Conservation (phyloP, 345 rosid genomes). For the Aethionema arabicum region DNA sequence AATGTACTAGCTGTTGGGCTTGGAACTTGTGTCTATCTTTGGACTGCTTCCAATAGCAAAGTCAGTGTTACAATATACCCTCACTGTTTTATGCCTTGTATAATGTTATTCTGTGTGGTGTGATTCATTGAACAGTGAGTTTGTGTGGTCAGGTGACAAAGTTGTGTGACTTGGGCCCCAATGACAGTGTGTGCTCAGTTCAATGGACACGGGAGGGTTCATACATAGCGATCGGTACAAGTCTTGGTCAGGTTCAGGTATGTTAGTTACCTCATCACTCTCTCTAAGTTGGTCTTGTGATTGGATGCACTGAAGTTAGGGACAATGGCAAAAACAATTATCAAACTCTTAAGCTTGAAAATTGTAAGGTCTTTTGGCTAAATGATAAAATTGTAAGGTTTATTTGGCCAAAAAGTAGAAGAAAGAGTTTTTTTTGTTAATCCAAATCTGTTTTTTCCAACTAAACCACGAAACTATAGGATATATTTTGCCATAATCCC, state of each 20-base stretch:
- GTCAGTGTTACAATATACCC: slow-evolving; percentile 42
- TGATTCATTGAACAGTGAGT: background rate
- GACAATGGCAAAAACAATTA: no score
- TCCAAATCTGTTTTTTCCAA: no score
- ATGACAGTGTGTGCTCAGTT: slow-evolving; percentile 75
- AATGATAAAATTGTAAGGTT: no score
- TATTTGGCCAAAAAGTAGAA: no score
- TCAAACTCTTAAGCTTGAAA: no score
- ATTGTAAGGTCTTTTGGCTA: no score
- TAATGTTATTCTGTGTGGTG: background rate
- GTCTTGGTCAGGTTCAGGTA: slow-evolving; percentile 94
- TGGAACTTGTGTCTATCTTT: slow-evolving; percentile 93
- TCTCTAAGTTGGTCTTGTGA: background rate
- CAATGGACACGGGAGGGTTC: slow-evolving; percentile 99
- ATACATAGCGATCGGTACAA: slow-evolving; percentile 82
- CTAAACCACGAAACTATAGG: no score
- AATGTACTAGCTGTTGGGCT: slow-evolving; percentile 94
- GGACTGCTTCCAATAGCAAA: slow-evolving; percentile 97
- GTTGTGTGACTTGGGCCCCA: slow-evolving; percentile 89
- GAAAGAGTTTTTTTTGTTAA: no score
- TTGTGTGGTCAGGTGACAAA: slow-evolving; percentile 68
- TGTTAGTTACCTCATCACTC: slow-evolving; percentile 1
- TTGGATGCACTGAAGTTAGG: background rate
- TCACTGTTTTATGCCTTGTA: background rate
- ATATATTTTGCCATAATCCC: no score